Conservation (phyloP, 257 asterid species). For the Ehretia macrophylla region DNA sequence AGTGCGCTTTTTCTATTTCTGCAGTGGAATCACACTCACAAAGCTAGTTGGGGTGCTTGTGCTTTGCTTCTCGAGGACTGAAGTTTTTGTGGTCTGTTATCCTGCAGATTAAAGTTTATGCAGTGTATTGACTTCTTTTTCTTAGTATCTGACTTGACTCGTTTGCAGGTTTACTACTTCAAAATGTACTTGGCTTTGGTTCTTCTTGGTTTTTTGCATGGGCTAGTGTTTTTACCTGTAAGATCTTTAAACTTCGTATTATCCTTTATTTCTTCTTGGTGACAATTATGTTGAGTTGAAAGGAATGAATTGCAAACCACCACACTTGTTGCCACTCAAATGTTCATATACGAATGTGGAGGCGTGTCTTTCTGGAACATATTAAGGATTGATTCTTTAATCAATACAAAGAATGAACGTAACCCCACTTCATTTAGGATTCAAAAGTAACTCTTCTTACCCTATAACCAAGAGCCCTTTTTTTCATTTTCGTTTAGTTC, state of each 20-base stretch:
- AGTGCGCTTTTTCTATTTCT: slow-evolving; percentile 3
- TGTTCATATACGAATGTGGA: too few species aligned
- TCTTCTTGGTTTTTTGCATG: slow-evolving; percentile 87
- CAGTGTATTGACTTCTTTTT: not conserved
- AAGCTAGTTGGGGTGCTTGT: slow-evolving; percentile 98
- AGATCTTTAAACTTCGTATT: slow-evolving; percentile 22
- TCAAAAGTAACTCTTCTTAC: too few species aligned
- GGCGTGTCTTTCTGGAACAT: not conserved
- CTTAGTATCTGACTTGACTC: slow-evolving; percentile 2
- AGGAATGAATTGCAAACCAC: too few species aligned
- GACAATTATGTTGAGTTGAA: too few species aligned
- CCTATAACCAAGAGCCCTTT: too few species aligned
- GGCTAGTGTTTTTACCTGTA: slow-evolving; percentile 84
- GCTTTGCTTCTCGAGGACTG: slow-evolving; percentile 80
- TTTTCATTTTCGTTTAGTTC: too few species aligned
- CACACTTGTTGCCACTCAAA: too few species aligned
- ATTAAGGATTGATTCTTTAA: too few species aligned
- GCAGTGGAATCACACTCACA: slow-evolving; percentile 97
- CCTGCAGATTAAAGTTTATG: not conserved
- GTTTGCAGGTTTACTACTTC: slow-evolving; percentile 86
- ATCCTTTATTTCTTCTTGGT: not conserved
- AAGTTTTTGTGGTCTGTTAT: slow-evolving; percentile 81
- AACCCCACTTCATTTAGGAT: too few species aligned
- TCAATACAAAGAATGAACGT: too few species aligned
- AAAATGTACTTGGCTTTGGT: slow-evolving; percentile 92